Evolutionary conservation across 148 eudicot genomes (phyloP).

Genomic region (Vaccinium macrocarpon): DNA sequence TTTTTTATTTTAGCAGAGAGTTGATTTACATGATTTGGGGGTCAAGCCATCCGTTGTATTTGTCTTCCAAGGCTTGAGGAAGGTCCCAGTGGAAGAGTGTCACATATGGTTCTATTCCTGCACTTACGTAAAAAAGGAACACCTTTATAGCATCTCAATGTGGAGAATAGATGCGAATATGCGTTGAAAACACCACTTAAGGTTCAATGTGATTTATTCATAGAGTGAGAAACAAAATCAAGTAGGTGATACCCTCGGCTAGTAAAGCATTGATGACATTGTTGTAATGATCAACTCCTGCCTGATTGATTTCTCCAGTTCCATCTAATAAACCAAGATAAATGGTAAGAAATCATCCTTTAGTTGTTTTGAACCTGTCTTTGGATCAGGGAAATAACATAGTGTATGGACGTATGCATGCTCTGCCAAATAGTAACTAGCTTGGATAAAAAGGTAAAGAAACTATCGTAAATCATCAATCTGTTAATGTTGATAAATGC

Average conservation of each 20-base stretch:
- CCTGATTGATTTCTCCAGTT: conserved; percentile 73
- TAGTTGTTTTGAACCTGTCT: neutral
- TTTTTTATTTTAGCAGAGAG: neutral
- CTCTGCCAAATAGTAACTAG: neutral
- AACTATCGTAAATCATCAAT: neutral
- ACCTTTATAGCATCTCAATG: neutral
- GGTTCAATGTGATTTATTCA: neutral
- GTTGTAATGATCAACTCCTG: conserved; percentile 91
- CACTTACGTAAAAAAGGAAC: neutral
- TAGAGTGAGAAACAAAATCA: neutral
- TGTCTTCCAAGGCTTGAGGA: conserved; percentile 68
- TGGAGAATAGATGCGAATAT: neutral
- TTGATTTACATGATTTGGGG: conserved; percentile 63
- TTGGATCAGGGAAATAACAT: neutral
- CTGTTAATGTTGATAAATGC: neutral
- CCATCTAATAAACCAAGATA: conserved; percentile 50
- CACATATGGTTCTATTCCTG: conserved; percentile 86
- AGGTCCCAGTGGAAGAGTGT: conserved; percentile 81
- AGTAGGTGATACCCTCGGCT: conserved; percentile 43
- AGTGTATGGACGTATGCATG: neutral
- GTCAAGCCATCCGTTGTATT: conserved; percentile 72
- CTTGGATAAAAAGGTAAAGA: neutral
- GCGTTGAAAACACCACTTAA: neutral
- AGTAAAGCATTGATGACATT: conserved; percentile 75
- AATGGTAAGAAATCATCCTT: neutral